A percentile compares a stretch with the other conserved stretches of the same genome.
phyloP scores from a whole-genome alignment of 2,329 filamentous ascomycete genomes.

The Aschersonia sp. region DNA sequence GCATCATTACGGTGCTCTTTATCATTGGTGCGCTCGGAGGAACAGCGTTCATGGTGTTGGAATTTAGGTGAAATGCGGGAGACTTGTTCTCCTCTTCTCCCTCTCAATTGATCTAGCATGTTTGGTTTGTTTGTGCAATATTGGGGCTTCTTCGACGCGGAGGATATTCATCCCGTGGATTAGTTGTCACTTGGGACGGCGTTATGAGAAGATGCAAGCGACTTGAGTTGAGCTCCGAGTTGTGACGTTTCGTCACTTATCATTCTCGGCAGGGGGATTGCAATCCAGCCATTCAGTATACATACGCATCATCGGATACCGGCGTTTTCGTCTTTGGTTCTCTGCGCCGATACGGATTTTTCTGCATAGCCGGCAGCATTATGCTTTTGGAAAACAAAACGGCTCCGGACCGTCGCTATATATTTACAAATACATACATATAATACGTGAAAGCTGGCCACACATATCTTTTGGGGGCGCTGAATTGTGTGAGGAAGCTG shows the following conservation, averaged over 20 bases:
- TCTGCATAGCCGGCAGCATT: no score
- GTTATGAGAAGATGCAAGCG: neutral
- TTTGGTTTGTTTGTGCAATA: neutral
- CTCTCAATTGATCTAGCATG: neutral
- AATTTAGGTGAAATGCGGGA: slow-evolving; percentile 5
- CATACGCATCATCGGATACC: neutral
- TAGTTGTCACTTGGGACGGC: neutral
- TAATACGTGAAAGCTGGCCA: no score
- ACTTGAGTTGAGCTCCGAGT: neutral
- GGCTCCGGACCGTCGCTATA: no score
- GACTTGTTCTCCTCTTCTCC: no score
- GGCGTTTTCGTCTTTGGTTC: neutral
- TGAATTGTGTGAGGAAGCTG: neutral
- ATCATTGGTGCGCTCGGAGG: slow-evolving; percentile 32
- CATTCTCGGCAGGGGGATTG: neutral
- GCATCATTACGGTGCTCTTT: slow-evolving; percentile 37
- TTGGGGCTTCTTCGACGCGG: neutral
- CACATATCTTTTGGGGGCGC: no score
- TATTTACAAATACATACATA: no score
- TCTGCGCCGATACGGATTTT: no score
- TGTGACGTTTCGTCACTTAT: neutral
- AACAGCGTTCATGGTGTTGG: slow-evolving; percentile 31
- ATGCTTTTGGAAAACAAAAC: no score
- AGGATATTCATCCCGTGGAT: neutral
- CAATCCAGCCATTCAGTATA: neutral